These are phyloP conservation scores for Bipolaris sorokiniana DNA, from an alignment of 2,329 filamentous ascomycete genomes.

Conservation along the genomic window DNA sequence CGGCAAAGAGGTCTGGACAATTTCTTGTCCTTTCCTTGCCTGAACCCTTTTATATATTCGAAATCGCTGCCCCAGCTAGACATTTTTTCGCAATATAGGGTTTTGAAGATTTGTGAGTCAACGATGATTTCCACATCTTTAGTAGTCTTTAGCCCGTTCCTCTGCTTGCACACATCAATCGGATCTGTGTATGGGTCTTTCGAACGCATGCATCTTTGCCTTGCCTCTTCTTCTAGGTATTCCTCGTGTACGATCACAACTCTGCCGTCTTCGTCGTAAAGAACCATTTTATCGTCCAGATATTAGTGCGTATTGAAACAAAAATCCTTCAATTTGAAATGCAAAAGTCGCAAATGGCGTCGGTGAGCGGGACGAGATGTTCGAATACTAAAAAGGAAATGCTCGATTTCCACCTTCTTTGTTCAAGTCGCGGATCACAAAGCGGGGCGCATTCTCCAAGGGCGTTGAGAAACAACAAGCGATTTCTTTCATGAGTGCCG, in stretches of 20 bases:
- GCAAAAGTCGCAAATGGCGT: neutral
- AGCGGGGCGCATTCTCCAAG: neutral
- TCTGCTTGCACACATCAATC: constrained; percentile 5
- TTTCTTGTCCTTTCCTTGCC: too few species aligned
- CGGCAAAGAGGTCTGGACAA: constrained; percentile 12
- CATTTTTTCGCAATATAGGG: neutral
- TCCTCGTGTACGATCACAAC: constrained; percentile 20
- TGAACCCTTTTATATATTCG: neutral
- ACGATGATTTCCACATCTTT: constrained; percentile 10
- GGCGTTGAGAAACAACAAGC: neutral
- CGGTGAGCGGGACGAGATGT: too few species aligned
- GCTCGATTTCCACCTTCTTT: neutral
- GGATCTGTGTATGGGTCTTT: constrained; percentile 8
- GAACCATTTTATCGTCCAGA: constrained; percentile 12
- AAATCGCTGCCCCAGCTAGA: constrained; percentile 1
- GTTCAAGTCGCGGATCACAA: neutral
- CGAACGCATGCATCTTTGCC: neutral
- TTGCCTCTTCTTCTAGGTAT: constrained; percentile 18
- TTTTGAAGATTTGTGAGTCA: constrained; percentile 7
- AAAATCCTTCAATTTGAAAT: neutral
- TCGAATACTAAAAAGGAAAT: neutral
- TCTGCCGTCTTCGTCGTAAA: constrained; percentile 16
- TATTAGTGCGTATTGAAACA: neutral
- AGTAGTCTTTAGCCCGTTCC: neutral
- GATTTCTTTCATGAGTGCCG: neutral